phyloP scores from a whole-genome alignment of 345 rosid genomes.

The Aurinia saxatilis region DNA sequence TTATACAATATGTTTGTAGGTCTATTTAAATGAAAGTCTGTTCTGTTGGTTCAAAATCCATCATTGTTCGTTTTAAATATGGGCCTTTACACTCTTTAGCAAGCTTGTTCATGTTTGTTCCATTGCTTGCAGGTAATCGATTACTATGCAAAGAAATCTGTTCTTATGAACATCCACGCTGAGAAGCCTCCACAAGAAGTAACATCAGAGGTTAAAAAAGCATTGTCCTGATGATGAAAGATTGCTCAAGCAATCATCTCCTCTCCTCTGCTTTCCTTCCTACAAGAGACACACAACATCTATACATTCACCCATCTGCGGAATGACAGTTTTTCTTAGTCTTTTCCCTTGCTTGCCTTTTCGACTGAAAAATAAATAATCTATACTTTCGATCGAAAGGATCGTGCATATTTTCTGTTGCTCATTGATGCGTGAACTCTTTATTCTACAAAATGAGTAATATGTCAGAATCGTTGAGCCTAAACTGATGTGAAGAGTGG shows the following conservation, averaged over 20 bases:
- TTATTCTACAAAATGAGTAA: too few relatives aligned
- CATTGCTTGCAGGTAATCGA: conserved; percentile 54
- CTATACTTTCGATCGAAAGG: background rate
- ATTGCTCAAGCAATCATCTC: background rate
- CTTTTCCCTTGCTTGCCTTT: conserved; percentile 1
- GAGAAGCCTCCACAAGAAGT: conserved; percentile 76
- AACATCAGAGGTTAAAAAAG: conserved; percentile 73
- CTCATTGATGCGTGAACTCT: background rate
- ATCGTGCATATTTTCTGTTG: background rate
- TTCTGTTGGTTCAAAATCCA: too few relatives aligned
- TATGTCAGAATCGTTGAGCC: too few relatives aligned
- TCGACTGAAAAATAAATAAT: background rate
- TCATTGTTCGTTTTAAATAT: too few relatives aligned
- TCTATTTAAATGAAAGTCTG: too few relatives aligned
- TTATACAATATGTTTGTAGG: too few relatives aligned
- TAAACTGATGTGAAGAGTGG: too few relatives aligned
- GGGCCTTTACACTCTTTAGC: background rate
- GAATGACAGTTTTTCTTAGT: conserved; percentile 21
- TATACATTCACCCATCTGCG: conserved; percentile 17
- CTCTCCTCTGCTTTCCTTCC: conserved; percentile 22
- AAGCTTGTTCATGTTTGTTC: background rate
- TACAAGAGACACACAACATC: conserved; percentile 17
- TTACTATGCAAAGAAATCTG: conserved; percentile 58
- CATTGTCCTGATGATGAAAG: conserved; percentile 33
- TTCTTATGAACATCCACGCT: conserved; percentile 58